Evolutionary conservation across 2,329 filamentous ascomycete genomes (phyloP).

Genomic region (Aureobasidium sp.): DNA sequence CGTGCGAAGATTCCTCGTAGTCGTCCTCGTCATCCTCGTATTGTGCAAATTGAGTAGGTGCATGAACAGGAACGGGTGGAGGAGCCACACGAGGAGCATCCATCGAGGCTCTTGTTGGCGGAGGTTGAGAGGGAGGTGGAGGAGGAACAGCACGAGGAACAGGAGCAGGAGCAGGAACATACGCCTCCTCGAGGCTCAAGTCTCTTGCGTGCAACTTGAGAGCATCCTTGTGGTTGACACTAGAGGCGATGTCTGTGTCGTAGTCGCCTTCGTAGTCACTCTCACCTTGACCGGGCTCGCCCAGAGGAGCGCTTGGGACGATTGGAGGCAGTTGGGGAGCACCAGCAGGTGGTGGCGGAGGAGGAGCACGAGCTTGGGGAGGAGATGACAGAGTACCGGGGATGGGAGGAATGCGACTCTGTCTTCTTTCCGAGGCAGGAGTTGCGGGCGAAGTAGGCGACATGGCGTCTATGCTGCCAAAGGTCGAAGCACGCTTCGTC

Average conservation of each 20-base stretch:
- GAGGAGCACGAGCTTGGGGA: slow-evolving; percentile 32
- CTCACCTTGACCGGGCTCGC: slow-evolving; percentile 66
- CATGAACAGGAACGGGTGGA: slow-evolving; percentile 45
- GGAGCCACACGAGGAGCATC: slow-evolving; percentile 64
- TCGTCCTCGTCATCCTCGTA: slow-evolving; percentile 11
- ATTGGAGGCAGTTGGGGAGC: slow-evolving; percentile 21
- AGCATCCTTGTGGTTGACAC: slow-evolving; percentile 87
- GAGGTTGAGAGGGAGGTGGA: slow-evolving; percentile 45
- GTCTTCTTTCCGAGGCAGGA: slow-evolving; percentile 27
- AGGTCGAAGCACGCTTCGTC: slow-evolving; percentile 33
- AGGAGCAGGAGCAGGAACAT: slow-evolving; percentile 36
- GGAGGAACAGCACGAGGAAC: slow-evolving; percentile 43
- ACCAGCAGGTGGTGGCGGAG: slow-evolving; percentile 37
- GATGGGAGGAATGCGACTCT: slow-evolving; percentile 29
- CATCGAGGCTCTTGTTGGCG: slow-evolving; percentile 50
- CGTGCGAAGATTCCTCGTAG: slow-evolving; percentile 9
- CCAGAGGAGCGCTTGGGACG: slow-evolving; percentile 20
- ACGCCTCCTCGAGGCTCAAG: slow-evolving; percentile 55
- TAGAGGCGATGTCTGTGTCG: slow-evolving; percentile 93
- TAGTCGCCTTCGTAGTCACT: slow-evolving; percentile 97
- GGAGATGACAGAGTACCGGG: slow-evolving; percentile 25
- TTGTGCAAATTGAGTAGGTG: slow-evolving; percentile 5
- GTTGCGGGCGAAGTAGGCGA: slow-evolving; percentile 19
- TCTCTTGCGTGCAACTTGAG: slow-evolving; percentile 68
- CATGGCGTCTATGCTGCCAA: slow-evolving; percentile 29